Evolutionary conservation across 768 basidiomycete species (phyloP).

Genomic region (Russula vinacea): DNA sequence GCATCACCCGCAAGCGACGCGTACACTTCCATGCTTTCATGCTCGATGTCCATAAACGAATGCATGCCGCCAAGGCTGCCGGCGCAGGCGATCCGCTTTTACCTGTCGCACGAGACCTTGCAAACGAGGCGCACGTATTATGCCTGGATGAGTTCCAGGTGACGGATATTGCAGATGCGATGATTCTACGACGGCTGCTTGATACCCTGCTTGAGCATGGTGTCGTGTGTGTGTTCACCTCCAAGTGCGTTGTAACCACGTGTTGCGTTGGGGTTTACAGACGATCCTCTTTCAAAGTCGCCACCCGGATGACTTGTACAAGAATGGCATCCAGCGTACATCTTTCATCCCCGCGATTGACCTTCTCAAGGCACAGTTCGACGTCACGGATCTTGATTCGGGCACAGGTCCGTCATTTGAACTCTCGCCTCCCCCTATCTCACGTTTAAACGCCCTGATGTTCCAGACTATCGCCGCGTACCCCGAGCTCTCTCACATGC

Average conservation of each 20-base stretch:
- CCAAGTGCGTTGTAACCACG: slow-evolving; percentile 65
- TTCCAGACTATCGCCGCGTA: slow-evolving; percentile 86
- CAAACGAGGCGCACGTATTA: slow-evolving; percentile 77
- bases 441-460: neutral
- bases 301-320: slow-evolving; percentile 95
- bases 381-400: slow-evolving; percentile 92
- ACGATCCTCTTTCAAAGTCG: slow-evolving; percentile 52
- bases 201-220: slow-evolving; percentile 85
- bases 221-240: slow-evolving; percentile 93
- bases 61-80: slow-evolving; percentile 73
- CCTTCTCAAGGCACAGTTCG: slow-evolving; percentile 80
- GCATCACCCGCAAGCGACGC: slow-evolving; percentile 69
- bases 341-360: slow-evolving; percentile 96
- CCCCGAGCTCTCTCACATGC: slow-evolving; percentile 91
- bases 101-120: slow-evolving; percentile 86
- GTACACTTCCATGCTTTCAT: slow-evolving; percentile 99
- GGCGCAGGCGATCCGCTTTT: slow-evolving; percentile 79
- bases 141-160: slow-evolving; percentile 99
- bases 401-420: slow-evolving; percentile 63
- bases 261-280: neutral
- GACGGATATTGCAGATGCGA: slow-evolving; percentile 96
- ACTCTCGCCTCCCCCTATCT: neutral
- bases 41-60: slow-evolving; percentile 94
- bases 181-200: slow-evolving; percentile 90
- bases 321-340: slow-evolving; percentile 95